Conservation (phyloP, 495 filamentous ascomycete species). For the Polyplosphaeria fusca region DNA sequence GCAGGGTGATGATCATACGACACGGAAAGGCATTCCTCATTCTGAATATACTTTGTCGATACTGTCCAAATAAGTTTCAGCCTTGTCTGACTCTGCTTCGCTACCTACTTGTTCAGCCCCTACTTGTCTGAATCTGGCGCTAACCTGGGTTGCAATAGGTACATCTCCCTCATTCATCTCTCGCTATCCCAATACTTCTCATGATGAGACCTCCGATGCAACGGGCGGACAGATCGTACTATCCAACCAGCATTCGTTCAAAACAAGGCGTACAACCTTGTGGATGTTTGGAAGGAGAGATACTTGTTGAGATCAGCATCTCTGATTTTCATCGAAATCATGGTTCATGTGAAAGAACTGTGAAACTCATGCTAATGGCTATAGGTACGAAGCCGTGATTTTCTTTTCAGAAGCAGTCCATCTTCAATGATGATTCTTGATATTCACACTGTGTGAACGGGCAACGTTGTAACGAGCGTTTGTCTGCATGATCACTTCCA, state of each 20-base stretch:
- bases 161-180: constrained; percentile 31
- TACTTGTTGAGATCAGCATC: constrained; percentile 98
- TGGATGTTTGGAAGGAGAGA: constrained; percentile 61
- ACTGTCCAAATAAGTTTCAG: constrained; percentile 85
- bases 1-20: constrained; percentile 79
- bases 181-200: constrained; percentile 39
- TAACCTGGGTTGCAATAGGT: constrained; percentile 60
- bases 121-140: constrained; percentile 37
- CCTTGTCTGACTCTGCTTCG: constrained; percentile 80
- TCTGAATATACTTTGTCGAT: constrained; percentile 86
- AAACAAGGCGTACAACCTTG: constrained; percentile 88
- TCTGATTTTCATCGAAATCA: too few relatives aligned
- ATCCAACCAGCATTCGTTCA: constrained; percentile 57
- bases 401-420: too few relatives aligned
- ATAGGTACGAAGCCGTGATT: too few relatives aligned
- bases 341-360: too few relatives aligned
- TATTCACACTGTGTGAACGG: constrained; percentile 99
- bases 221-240: constrained; percentile 96
- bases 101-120: not conserved
- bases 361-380: too few relatives aligned
- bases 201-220: constrained; percentile 92
- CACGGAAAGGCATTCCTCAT: constrained; percentile 97
- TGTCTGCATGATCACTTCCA: constrained; percentile 70
- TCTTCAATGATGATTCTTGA: constrained; percentile 66
- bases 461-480: constrained; percentile 43